Conservation (phyloP, 2,329 filamentous ascomycete genomes). For the Grosmannia huntii region DNA sequence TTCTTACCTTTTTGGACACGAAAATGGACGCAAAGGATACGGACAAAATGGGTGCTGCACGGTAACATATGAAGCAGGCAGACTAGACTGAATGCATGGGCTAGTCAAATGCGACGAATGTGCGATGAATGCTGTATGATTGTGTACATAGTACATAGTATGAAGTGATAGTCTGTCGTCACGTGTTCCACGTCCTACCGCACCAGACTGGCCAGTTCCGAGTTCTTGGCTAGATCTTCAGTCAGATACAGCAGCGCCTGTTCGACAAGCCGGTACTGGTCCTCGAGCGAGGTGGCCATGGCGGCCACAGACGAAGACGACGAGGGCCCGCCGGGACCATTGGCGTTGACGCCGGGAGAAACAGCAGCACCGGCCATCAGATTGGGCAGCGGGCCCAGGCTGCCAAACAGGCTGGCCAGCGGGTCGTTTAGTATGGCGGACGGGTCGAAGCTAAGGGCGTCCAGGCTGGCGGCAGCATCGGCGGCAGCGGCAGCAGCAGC, state of each 20-base stretch:
- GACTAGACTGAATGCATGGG: no score
- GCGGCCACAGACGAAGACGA: not conserved
- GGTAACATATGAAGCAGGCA: not conserved
- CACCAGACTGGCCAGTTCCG: constrained; percentile 7
- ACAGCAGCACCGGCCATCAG: not conserved
- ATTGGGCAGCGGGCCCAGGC: constrained; percentile 2
- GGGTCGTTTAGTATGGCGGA: constrained; percentile 5
- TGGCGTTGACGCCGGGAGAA: not conserved
- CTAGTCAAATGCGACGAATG: not conserved
- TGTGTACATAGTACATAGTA: no score
- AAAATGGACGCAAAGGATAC: not conserved
- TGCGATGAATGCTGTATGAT: not conserved
- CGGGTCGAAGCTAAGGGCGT: constrained; percentile 1
- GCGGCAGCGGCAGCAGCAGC: no score
- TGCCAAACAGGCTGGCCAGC: constrained; percentile 9
- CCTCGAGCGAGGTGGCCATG: constrained; percentile 9
- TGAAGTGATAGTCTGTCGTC: no score
- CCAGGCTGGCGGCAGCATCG: not conserved
- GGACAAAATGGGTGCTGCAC: not conserved
- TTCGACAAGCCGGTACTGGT: constrained; percentile 13
- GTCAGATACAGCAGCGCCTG: constrained; percentile 12
- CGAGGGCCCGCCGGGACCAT: not conserved
- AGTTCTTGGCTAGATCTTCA: constrained; percentile 10
- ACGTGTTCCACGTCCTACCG: not conserved
- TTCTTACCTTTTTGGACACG: constrained; percentile 1